phyloP scores from a whole-genome alignment of 176 grass and related monocot genomes.

The Carex littledalei region DNA sequence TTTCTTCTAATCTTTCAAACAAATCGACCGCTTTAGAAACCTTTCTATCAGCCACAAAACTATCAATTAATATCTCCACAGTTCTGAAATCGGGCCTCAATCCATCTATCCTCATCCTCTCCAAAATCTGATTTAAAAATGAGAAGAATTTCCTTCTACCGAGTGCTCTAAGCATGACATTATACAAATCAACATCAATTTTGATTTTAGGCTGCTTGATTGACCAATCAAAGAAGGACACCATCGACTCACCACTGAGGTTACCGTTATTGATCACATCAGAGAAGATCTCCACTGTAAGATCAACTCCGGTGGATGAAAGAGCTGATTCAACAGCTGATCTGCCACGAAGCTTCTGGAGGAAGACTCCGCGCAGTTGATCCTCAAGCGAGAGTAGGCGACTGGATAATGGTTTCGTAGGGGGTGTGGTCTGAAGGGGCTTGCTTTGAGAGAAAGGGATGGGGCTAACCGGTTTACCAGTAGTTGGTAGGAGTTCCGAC shows the following conservation, averaged over 20 bases:
- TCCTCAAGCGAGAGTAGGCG: conserved; percentile 48
- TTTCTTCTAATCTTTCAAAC: conserved; percentile 45
- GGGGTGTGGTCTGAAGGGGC: neutral
- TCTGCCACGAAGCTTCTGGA: conserved; percentile 47
- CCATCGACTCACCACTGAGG: conserved; percentile 36
- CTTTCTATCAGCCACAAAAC: conserved; percentile 45
- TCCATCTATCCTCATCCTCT: conserved; percentile 35
- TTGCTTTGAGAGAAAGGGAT: neutral
- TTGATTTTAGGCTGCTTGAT: conserved; percentile 33
- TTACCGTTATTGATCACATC: conserved; percentile 42
- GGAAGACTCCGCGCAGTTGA: conserved; percentile 73
- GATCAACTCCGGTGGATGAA: conserved; percentile 35
- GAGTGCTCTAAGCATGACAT: conserved; percentile 60
- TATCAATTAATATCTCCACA: conserved; percentile 61
- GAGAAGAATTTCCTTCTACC: conserved; percentile 73
- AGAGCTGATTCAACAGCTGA: conserved; percentile 44
- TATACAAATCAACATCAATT: conserved; percentile 36
- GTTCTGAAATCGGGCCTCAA: conserved; percentile 40
- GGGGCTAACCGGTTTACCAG: conserved; percentile 2
- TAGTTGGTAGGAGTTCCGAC: conserved; percentile 33
- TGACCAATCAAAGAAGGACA: conserved; percentile 66
- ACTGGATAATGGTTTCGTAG: neutral
- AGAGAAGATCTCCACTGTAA: conserved; percentile 48
- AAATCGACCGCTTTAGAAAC: conserved; percentile 55
- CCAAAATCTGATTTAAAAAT: conserved; percentile 32